Evolutionary conservation across 345 rosid species (phyloP).

Genomic region (Camelina laxa): DNA sequence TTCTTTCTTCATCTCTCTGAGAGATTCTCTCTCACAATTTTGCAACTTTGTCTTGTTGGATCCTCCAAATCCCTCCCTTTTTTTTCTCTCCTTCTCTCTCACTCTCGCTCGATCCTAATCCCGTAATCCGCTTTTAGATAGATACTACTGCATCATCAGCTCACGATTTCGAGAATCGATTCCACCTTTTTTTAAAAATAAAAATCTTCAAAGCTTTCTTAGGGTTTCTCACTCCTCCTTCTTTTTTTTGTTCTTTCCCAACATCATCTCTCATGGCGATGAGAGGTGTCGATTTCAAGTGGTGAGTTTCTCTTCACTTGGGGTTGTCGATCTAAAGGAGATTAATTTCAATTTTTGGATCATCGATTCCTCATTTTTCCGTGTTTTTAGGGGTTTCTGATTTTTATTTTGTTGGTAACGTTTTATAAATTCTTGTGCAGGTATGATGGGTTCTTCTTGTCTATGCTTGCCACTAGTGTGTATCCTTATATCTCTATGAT

Average conservation of each 20-base stretch:
- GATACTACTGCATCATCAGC: conserved; percentile 18
- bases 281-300: conserved; percentile 94
- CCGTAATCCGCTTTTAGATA: background rate
- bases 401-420: conserved; percentile 19
- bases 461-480: conserved; percentile 98
- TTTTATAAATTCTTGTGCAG: conserved; percentile 51
- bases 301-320: conserved; percentile 52
- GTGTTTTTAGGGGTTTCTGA: background rate
- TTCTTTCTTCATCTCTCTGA: too few species aligned
- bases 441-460: conserved; percentile 99
- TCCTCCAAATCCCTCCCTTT: conserved; percentile 15
- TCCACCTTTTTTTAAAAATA: background rate
- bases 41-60: conserved; percentile 3
- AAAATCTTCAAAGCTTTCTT: background rate
- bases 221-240: conserved; percentile 2
- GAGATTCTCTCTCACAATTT: background rate
- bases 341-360: conserved; percentile 23
- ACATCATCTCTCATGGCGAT: conserved; percentile 60
- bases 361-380: background rate
- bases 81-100: background rate
- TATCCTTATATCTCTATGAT: conserved; percentile 62
- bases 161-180: background rate
- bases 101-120: conserved; percentile 24
- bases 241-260: background rate
- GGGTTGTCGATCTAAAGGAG: conserved; percentile 19